Evolutionary conservation across 495 filamentous ascomycete species (phyloP), one percentile per base, ranked within the genome.

Genomic region (Xylaria palmicola): DNA sequence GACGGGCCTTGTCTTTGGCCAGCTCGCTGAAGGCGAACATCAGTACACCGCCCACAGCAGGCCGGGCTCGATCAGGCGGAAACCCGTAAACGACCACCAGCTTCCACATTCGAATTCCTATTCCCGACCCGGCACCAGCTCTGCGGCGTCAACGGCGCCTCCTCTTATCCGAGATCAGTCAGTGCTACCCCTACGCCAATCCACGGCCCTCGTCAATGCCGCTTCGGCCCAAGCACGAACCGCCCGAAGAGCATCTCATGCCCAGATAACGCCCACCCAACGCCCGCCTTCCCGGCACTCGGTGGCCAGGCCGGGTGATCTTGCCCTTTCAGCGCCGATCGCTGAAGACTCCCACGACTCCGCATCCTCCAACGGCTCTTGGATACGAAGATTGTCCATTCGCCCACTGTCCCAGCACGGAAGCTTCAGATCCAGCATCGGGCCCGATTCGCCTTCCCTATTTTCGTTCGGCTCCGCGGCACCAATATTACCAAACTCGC

Each of bases 351-450:
- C 59, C 60, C 73, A 78, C 43, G 76, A 81, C 57, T 83, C 82
- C 2, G 60, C 82, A 9, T 85, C 84, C 19, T 82, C 83, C 9
- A 81, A 72, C 34, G 82, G 89, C 12, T 88, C 88, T n/a, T 94
- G 90, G 89, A 81, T 93, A 55, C 82, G 84, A 68, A 85, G 90
- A 30, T 75, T 93, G 52, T 95, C 90, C 19, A 75, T 82, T 27
- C 84, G 84, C 27, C 83, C 86, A 13, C 84, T 89, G n/a, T 91
- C 89, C 55, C 85, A 88, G 47, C 82, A 85, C 62, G 88, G 85
- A 39, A 94, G 87, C 62, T 75, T 81, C 29, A 77, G 83, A 49
- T 86, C 88, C 24, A 88, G 85, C 64, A 79, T 87, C 56, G 83
- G 82, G 17, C 87, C 90, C 0, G 81, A 84, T 34, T 89, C 88